Conservation (phyloP, 192 early-diverging fungal species). For the Podila epicladia region DNA sequence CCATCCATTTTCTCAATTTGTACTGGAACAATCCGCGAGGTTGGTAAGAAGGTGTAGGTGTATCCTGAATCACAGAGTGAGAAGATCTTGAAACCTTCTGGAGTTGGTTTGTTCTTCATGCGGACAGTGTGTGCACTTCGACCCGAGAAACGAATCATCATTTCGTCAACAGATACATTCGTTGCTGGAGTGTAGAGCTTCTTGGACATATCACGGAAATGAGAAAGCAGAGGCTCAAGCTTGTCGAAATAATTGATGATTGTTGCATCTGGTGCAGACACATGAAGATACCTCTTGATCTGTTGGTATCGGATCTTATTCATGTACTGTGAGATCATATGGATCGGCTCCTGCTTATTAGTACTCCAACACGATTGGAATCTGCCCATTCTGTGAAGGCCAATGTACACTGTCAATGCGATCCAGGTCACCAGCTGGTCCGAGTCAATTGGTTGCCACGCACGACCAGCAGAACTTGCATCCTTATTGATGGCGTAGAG, state of each 20-base stretch:
- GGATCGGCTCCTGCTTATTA: neutral
- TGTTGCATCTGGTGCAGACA: neutral
- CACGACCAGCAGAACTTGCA: no score
- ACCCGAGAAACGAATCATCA: constrained; percentile 29
- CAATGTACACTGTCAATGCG: constrained; percentile 17
- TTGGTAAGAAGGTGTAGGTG: constrained; percentile 30
- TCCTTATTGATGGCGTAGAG: constrained; percentile 9
- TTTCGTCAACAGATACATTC: constrained; percentile 37
- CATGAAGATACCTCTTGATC: constrained; percentile 17
- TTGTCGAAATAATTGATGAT: constrained; percentile 6
- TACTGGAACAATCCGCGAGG: constrained; percentile 6
- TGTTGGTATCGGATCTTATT: constrained; percentile 5
- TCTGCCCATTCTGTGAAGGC: neutral
- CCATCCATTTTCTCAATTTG: constrained; percentile 9
- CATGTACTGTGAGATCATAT: constrained; percentile 20
- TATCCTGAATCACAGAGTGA: constrained; percentile 47
- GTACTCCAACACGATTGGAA: neutral
- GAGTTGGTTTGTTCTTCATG: constrained; percentile 48
- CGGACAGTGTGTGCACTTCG: constrained; percentile 27
- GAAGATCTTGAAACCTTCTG: constrained; percentile 41
- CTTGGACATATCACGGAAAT: constrained; percentile 9
- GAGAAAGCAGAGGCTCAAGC: constrained; percentile 22
- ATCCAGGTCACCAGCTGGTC: constrained; percentile 16
- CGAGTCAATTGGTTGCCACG: constrained; percentile 3
- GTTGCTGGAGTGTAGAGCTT: constrained; percentile 13